Conservation (phyloP, 257 asterid genomes). For the Ilex aquifolium region DNA sequence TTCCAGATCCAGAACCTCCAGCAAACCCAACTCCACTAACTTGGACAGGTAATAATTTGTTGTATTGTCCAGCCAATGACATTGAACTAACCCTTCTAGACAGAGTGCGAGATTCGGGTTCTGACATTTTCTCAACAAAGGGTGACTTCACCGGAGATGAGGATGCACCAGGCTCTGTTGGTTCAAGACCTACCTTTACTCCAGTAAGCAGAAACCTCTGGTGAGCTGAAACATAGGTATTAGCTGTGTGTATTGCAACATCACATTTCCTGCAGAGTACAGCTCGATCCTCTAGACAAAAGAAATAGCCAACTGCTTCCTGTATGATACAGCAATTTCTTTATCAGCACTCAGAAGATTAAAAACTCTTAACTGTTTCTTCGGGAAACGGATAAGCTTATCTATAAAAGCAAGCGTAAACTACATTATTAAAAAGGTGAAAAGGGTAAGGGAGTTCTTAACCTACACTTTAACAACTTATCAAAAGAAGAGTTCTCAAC, state of each 20-base stretch:
- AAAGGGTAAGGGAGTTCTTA: too few relatives aligned
- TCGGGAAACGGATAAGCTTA: too few relatives aligned
- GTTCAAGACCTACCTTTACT: slow-evolving; percentile 82
- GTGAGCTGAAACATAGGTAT: slow-evolving; percentile 63
- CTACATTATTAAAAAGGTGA: too few relatives aligned
- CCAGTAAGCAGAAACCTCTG: slow-evolving; percentile 87
- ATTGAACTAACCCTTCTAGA: too few relatives aligned
- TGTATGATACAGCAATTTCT: slow-evolving; percentile 19
- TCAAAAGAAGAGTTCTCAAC: too few relatives aligned
- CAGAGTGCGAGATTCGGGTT: too few relatives aligned
- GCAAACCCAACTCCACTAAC: slow-evolving; percentile 17
- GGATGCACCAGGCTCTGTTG: slow-evolving; percentile 41
- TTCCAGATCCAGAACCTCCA: slow-evolving; percentile 64
- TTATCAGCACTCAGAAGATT: too few relatives aligned
- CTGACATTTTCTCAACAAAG: too few relatives aligned
- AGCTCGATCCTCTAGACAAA: slow-evolving; percentile 94
- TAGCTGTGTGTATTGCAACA: slow-evolving; percentile 62
- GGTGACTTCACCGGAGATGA: too few relatives aligned
- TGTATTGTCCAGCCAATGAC: slow-evolving; percentile 27
- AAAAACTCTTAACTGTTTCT: too few relatives aligned
- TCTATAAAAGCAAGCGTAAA: too few relatives aligned
- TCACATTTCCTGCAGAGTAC: slow-evolving; percentile 88
- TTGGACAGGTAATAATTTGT: slow-evolving; percentile 26
- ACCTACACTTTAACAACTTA: too few relatives aligned
- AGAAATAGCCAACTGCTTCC: slow-evolving; percentile 87